Base-by-base conservation (phyloP, 805 yeast species). In the Yamadazyma sp. region DNA sequence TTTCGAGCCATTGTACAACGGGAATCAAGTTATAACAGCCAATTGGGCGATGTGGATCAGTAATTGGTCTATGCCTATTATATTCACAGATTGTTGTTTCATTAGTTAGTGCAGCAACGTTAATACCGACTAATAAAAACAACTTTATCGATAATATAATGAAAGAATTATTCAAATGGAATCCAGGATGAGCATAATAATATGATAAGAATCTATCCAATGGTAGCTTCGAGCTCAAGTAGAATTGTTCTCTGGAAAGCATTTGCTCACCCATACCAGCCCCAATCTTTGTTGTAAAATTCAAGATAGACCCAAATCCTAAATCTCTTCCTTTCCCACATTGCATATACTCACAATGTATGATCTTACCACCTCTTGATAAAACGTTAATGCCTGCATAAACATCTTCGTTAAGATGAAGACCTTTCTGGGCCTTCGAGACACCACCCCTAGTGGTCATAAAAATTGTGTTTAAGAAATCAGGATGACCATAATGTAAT, bases 221-320 rank as follows among this genome's bases (percentile, higher is more conserved):
- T 2, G 96, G 95, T 36, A 91, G 65, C 48, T 80, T 86, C 2
- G 96, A 86, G 1, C 98, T 97, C 41, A 91, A 59, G 58, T 86
- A 87, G 56, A 82, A 91, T 60, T 89, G 87, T 52, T 91, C 98
- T 51, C 98, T 73, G 5, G 96, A 86, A 22, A 91, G 62, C 58
- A 89, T 75, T 58, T 91, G 98, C 56, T 91, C 98, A 7, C 98
- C 98, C 98, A 91, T 91, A 33, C 98, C 98, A 27, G 96, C 93
- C 3, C 98, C 98, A 55, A 91, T 89, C 62, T 91, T 91, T 2
- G 96, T 83, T 0, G 96, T 91, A 65, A 91, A 91, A 54, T 89
- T 91, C 47, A 91, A 68, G 45, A 91, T 88, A 0, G 96, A 86
- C 1, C 88, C 83, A 62, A 91, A 91, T 3, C 98, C 98, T 36